A percentile compares a stretch with the other conserved stretches of the same genome.
phyloP scores from a whole-genome alignment of 768 basidiomycete species.

The Candolleomyces eurysporus region DNA sequence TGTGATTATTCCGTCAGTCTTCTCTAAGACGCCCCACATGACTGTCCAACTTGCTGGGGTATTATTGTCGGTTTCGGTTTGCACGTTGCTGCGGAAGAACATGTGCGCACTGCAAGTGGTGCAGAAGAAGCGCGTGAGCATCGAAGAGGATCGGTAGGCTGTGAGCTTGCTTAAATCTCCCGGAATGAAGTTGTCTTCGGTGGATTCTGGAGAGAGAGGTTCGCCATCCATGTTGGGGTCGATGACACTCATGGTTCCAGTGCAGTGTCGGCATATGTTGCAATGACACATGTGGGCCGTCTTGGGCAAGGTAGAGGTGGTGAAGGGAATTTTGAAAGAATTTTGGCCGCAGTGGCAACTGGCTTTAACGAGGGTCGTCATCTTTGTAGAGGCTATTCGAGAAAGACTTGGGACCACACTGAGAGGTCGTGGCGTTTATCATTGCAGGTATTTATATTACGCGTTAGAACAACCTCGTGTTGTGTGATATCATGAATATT shows the following conservation, averaged over 20 bases:
- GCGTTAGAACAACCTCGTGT: no score
- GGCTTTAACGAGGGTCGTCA: conserved; percentile 19
- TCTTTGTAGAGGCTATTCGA: not conserved
- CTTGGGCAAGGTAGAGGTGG: conserved; percentile 21
- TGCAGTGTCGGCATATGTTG: conserved; percentile 26
- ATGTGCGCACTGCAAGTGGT: conserved; percentile 26
- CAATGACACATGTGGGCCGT: conserved; percentile 27
- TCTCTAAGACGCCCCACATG: conserved; percentile 23
- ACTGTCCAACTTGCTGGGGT: conserved; percentile 19
- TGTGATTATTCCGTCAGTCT: conserved; percentile 21
- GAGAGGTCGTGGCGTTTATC: no score
- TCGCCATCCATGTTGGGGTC: conserved; percentile 12
- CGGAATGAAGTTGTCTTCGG: conserved; percentile 5
- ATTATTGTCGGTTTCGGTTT: not conserved
- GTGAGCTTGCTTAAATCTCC: conserved; percentile 15
- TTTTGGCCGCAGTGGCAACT: conserved; percentile 28
- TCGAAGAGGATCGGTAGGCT: conserved; percentile 19
- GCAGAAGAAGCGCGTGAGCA: conserved; percentile 26
- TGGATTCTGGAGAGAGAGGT: conserved; percentile 5
- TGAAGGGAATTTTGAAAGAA: conserved; percentile 25
- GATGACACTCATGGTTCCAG: conserved; percentile 26
- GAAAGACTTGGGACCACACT: no score
- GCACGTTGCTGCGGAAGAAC: conserved; percentile 11
- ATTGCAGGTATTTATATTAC: no score
- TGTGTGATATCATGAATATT: no score